Evolutionary conservation across 805 yeast genomes (phyloP).

Genomic region (Candida krabiensis): DNA sequence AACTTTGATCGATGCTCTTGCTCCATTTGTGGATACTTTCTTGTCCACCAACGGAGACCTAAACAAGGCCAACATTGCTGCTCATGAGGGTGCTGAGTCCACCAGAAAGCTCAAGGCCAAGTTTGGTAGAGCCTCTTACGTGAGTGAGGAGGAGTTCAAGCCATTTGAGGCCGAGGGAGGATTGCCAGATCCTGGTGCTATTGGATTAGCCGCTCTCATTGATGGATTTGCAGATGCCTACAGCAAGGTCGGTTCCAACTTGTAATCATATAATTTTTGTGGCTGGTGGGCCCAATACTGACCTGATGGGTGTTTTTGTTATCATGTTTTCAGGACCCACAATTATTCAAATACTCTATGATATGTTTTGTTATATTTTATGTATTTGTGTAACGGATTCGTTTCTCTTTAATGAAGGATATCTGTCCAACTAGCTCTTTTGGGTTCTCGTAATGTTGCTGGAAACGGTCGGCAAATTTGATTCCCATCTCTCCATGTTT

Average conservation of each 20-base stretch:
- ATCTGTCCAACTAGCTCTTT: no score
- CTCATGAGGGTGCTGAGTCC: constrained; percentile 69
- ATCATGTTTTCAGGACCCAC: neutral
- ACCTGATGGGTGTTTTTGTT: no score
- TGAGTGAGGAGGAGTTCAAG: constrained; percentile 57
- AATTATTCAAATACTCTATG: no score
- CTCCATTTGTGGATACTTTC: constrained; percentile 77
- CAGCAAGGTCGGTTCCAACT: constrained; percentile 19
- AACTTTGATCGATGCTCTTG: constrained; percentile 84
- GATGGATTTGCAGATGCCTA: constrained; percentile 31
- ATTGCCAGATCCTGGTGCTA: constrained; percentile 95
- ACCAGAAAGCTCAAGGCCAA: constrained; percentile 78
- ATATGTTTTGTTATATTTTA: no score
- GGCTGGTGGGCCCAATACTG: no score
- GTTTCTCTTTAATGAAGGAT: no score
- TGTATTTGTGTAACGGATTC: no score
- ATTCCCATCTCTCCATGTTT: neutral
- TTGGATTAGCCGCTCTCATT: constrained; percentile 59
- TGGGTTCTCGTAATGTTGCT: no score
- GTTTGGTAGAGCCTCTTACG: constrained; percentile 94
- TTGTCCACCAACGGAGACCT: constrained; percentile 48
- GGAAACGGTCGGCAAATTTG: no score
- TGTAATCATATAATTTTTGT: constrained; percentile 11
- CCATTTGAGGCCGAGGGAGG: constrained; percentile 57
- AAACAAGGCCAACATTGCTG: constrained; percentile 63